phyloP scores from a whole-genome alignment of 139 green algal species.

The Tetraselmis striata region DNA sequence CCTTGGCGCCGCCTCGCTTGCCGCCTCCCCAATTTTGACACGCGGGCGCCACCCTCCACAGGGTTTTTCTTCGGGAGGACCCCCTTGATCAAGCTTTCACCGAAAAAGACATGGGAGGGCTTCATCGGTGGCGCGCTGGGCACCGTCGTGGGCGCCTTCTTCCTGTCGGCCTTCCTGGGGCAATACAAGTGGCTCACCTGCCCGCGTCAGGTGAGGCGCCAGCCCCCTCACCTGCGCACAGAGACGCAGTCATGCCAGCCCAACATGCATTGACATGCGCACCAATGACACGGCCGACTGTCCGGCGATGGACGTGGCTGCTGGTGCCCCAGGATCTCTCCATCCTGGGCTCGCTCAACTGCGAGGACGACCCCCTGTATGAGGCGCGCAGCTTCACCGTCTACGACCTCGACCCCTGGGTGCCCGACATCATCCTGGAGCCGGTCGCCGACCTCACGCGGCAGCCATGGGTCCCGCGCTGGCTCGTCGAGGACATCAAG shows the following conservation, averaged over 20 bases:
- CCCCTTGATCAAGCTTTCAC: constrained; percentile 94
- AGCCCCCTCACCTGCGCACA: too few relatives aligned
- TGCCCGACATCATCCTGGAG: not conserved
- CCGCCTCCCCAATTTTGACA: too few relatives aligned
- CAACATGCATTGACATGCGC: too few relatives aligned
- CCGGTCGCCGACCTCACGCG: constrained; percentile 7
- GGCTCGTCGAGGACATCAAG: constrained; percentile 11
- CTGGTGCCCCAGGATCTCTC: constrained; percentile 63
- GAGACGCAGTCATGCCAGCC: too few relatives aligned
- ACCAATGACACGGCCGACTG: too few relatives aligned
- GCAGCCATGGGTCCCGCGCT: constrained; percentile 20
- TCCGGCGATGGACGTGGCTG: too few relatives aligned
- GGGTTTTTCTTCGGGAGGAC: constrained; percentile 91
- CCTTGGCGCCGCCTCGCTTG: too few relatives aligned
- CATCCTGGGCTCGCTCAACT: constrained; percentile 47
- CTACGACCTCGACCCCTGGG: constrained; percentile 27
- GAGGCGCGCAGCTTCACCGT: constrained; percentile 35
- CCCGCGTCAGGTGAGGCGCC: not conserved
- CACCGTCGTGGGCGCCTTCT: constrained; percentile 75
- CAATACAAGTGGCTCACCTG: constrained; percentile 73
- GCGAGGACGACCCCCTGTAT: constrained; percentile 52
- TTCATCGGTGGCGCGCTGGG: constrained; percentile 83
- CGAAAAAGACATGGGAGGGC: constrained; percentile 99
- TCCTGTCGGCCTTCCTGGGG: constrained; percentile 55
- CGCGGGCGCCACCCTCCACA: constrained; percentile 22